Evolutionary conservation across 495 filamentous ascomycete genomes (phyloP).

Genomic region (Venustampulla echinocandica): DNA sequence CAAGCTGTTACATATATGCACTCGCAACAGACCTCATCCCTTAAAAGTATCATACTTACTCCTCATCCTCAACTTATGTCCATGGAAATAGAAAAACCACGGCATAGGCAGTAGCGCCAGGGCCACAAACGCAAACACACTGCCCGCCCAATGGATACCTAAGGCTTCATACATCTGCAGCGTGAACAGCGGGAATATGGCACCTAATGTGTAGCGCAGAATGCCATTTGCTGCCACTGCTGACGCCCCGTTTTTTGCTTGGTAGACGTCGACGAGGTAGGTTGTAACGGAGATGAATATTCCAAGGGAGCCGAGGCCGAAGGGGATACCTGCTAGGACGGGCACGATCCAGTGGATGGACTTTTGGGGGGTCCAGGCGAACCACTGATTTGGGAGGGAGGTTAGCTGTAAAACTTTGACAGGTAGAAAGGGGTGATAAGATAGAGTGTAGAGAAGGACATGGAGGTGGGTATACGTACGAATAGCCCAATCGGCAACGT

Average conservation of each 20-base stretch:
- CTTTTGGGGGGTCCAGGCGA: slow-evolving; percentile 9
- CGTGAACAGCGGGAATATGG: slow-evolving; percentile 82
- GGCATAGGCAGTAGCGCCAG: slow-evolving; percentile 70
- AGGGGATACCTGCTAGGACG: slow-evolving; percentile 17
- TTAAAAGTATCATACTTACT: slow-evolving; percentile 44
- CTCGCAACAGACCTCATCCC: no score
- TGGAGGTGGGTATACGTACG: not conserved
- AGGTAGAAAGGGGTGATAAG: no score
- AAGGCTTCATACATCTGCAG: slow-evolving; percentile 63
- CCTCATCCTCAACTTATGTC: slow-evolving; percentile 49
- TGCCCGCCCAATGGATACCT: slow-evolving; percentile 74
- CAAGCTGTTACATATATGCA: no score
- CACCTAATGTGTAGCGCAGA: slow-evolving; percentile 59
- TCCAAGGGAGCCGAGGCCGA: slow-evolving; percentile 16
- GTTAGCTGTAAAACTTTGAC: no score
- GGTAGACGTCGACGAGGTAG: slow-evolving; percentile 16
- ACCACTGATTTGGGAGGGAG: not conserved
- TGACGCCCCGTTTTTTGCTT: slow-evolving; percentile 49
- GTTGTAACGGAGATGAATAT: slow-evolving; percentile 11
- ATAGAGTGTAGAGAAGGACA: no score
- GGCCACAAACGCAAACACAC: slow-evolving; percentile 68
- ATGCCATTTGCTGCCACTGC: slow-evolving; percentile 73
- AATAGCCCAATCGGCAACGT: slow-evolving; percentile 20
- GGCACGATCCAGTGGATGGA: slow-evolving; percentile 17
- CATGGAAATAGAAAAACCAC: slow-evolving; percentile 75